Evolutionary conservation across 2,329 filamentous ascomycete species (phyloP).

Genomic region (Colletotrichum sansevieriae): DNA sequence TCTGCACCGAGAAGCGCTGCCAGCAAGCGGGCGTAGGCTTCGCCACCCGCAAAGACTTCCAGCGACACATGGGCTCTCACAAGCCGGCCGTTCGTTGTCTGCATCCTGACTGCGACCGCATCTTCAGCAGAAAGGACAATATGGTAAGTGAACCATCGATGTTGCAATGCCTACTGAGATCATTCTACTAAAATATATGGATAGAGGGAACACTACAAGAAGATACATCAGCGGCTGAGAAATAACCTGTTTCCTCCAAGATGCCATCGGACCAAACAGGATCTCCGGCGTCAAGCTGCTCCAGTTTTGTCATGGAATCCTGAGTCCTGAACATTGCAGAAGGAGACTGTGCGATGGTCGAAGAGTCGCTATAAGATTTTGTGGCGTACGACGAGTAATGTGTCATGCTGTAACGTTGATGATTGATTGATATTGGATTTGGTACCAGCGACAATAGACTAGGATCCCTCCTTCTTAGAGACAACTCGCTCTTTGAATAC

Average conservation of each 20-base stretch:
- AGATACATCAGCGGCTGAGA: conserved; percentile 32
- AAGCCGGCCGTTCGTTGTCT: conserved; percentile 32
- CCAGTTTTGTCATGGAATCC: neutral
- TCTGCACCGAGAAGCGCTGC: conserved; percentile 38
- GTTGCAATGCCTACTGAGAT: neutral
- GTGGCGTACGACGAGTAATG: neutral
- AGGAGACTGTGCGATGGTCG: neutral
- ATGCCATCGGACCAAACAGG: conserved; percentile 13
- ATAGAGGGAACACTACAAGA: conserved; percentile 36
- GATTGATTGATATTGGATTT: neutral
- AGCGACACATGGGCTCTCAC: conserved; percentile 38
- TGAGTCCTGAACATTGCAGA: neutral
- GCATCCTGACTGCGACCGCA: conserved; percentile 32
- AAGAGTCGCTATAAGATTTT: neutral
- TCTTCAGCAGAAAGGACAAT: conserved; percentile 37
- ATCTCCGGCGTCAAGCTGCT: conserved; percentile 18
- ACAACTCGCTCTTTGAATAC: conserved; percentile 1
- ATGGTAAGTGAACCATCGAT: conserved; percentile 14
- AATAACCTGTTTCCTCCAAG: conserved; percentile 27
- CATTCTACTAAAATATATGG: neutral
- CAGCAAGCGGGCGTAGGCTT: conserved; percentile 31
- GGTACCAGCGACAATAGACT: conserved; percentile 6
- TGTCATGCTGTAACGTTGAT: neutral
- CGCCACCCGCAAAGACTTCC: conserved; percentile 35
- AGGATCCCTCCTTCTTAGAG: conserved; percentile 11